A percentile compares a stretch with the other conserved stretches of the same genome.
Conservation (phyloP, 2,329 filamentous ascomycete species). For the Zasmidium citrigriseum region DNA sequence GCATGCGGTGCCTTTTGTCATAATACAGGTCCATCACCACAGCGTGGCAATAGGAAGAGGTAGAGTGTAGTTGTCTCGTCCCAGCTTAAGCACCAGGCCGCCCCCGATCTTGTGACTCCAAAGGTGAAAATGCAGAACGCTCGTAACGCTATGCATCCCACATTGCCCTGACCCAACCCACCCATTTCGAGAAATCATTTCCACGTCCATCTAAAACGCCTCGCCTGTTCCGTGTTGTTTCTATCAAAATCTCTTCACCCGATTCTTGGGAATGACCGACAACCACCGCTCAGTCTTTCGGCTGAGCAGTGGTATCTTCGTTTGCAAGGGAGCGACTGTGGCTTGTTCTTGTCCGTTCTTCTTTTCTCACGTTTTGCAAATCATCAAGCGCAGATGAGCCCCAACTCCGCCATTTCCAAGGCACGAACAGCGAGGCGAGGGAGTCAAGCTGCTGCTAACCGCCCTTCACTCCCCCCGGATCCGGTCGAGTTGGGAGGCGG, state of each 20-base stretch:
- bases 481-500: constrained; percentile 39
- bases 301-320: neutral
- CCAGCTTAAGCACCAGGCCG: neutral
- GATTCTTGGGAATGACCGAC: neutral
- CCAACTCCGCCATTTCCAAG: constrained; percentile 24
- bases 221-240: constrained; percentile 5
- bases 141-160: neutral
- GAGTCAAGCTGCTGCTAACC: constrained; percentile 28
- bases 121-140: neutral
- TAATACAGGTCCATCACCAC: neutral
- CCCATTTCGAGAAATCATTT: neutral
- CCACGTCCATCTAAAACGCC: constrained; percentile 1
- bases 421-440: constrained; percentile 16
- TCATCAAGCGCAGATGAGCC: constrained; percentile 22
- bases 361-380: neutral
- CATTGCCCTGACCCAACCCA: neutral
- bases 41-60: neutral
- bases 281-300: neutral
- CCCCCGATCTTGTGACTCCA: neutral
- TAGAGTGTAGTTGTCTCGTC: neutral
- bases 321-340: constrained; percentile 1
- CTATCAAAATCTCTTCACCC: constrained; percentile 3
- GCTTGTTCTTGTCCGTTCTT: neutral
- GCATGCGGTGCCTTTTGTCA: neutral
- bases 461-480: constrained; percentile 31